Evolutionary conservation across 331 rosid genomes (phyloP).

Genomic region (Arachis monticola): DNA sequence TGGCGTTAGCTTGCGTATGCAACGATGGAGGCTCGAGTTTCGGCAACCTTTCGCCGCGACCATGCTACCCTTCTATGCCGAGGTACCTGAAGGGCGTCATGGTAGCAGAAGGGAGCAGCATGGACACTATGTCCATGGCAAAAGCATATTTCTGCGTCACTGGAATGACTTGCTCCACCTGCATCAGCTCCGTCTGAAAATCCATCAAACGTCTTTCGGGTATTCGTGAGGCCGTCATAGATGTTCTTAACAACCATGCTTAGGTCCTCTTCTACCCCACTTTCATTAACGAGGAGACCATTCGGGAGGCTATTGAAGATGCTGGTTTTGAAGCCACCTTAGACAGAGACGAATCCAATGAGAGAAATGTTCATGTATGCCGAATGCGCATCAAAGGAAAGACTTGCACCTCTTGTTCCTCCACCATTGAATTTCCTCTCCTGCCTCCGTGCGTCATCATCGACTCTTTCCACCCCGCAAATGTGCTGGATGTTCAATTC

Average conservation of each 20-base stretch:
- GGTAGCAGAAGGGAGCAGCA: slow-evolving; percentile 15
- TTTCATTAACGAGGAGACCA: slow-evolving; percentile 63
- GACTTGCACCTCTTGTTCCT: slow-evolving; percentile 81
- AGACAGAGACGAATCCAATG: slow-evolving; percentile 43
- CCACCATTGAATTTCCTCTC: slow-evolving; percentile 24
- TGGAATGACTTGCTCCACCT: slow-evolving; percentile 83
- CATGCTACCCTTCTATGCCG: slow-evolving; percentile 84
- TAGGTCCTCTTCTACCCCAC: slow-evolving; percentile 57
- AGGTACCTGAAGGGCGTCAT: slow-evolving; percentile 56
- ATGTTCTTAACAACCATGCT: slow-evolving; percentile 68
- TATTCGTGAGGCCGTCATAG: slow-evolving; percentile 68
- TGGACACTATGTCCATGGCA: slow-evolving; percentile 15
- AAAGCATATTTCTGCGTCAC: slow-evolving; percentile 62
- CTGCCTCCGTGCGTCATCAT: no score
- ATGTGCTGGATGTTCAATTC: no score
- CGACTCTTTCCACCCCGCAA: no score
- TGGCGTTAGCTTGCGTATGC: slow-evolving; percentile 57
- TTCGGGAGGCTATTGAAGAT: slow-evolving; percentile 68
- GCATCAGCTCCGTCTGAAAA: slow-evolving; percentile 74
- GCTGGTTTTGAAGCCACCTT: slow-evolving; percentile 40
- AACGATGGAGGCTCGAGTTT: slow-evolving; percentile 6
- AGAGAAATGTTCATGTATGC: slow-evolving; percentile 50
- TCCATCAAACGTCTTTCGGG: slow-evolving; percentile 77
- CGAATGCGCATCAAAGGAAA: slow-evolving; percentile 65
- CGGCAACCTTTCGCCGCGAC: slow-evolving; percentile 42